phyloP scores from a whole-genome alignment of 768 basidiomycete species.

The Floccularia luteovirens region DNA sequence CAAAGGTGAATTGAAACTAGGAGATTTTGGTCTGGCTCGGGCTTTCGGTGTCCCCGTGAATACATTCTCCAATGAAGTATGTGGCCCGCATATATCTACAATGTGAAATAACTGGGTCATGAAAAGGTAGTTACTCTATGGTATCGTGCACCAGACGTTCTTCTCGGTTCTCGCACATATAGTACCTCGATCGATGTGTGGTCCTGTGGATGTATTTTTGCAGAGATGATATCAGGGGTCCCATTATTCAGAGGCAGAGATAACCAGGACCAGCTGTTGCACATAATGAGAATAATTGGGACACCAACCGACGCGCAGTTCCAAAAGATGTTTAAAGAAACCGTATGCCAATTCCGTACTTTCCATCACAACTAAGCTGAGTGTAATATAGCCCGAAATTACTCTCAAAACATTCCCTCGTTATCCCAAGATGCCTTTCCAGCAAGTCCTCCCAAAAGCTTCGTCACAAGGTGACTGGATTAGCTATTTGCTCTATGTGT shows the following conservation, averaged over 20 bases:
- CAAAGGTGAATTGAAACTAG: conserved; percentile 94
- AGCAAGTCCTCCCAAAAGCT: conserved; percentile 79
- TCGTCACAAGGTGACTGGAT: conserved; percentile 60
- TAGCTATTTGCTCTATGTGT: neutral
- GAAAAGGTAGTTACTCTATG: conserved; percentile 90
- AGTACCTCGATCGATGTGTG: conserved; percentile 98
- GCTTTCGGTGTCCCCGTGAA: conserved; percentile 99
- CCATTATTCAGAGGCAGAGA: conserved; percentile 96
- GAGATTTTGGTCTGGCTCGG: conserved; percentile 95
- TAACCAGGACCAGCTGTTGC: conserved; percentile 95
- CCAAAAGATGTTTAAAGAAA: conserved; percentile 84
- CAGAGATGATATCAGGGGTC: conserved; percentile 98
- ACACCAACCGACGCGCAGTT: conserved; percentile 88
- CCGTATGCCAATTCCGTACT: conserved; percentile 34
- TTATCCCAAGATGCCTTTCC: conserved; percentile 78
- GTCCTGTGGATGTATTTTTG: conserved; percentile 99
- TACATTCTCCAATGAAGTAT: conserved; percentile 94
- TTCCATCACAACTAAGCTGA: conserved; percentile 3
- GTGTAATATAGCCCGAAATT: conserved; percentile 64
- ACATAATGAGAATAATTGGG: conserved; percentile 96
- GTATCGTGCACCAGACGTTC: conserved; percentile 98
- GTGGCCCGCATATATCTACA: conserved; percentile 1
- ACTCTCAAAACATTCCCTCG: conserved; percentile 79
- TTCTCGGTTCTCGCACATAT: conserved; percentile 94
- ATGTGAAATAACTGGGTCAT: conserved; percentile 5